phyloP scores from a whole-genome alignment of 805 yeast genomes.

The Wickerhamomyces rabaulensis region DNA sequence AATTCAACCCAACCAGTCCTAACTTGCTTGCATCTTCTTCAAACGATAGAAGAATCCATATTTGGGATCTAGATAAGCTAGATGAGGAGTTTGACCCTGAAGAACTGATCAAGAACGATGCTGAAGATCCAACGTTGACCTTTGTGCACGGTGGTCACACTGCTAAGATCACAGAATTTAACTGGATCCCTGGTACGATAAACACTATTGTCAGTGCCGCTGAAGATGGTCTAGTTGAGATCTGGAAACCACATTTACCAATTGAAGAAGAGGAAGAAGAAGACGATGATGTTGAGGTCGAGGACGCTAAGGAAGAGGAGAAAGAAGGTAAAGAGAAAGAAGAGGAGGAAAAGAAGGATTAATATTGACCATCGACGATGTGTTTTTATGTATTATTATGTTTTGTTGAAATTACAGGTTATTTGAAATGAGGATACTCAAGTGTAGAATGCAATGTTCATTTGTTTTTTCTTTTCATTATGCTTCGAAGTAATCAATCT shows the following conservation, averaged over 20 bases:
- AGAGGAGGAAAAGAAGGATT: neutral
- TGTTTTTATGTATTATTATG: neutral
- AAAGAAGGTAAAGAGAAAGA: slow-evolving; percentile 1
- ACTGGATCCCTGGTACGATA: slow-evolving; percentile 57
- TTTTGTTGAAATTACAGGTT: too few species aligned
- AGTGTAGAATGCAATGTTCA: neutral
- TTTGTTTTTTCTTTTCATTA: slow-evolving; percentile 2
- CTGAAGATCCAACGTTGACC: slow-evolving; percentile 68
- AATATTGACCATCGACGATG: neutral
- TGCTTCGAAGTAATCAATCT: slow-evolving; percentile 34
- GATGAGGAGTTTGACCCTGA: slow-evolving; percentile 50
- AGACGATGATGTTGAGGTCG: slow-evolving; percentile 8
- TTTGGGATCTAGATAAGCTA: slow-evolving; percentile 68
- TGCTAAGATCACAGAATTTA: slow-evolving; percentile 58
- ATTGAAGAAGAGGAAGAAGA: slow-evolving; percentile 39
- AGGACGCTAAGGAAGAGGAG: neutral
- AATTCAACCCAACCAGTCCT: slow-evolving; percentile 47
- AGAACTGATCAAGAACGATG: slow-evolving; percentile 48
- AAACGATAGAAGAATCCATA: slow-evolving; percentile 63
- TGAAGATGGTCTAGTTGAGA: slow-evolving; percentile 69
- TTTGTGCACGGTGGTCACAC: slow-evolving; percentile 90
- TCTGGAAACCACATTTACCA: slow-evolving; percentile 51
- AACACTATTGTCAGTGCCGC: slow-evolving; percentile 63
- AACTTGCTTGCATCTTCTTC: slow-evolving; percentile 50
- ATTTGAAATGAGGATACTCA: too few species aligned